phyloP scores from a whole-genome alignment of 2,329 filamentous ascomycete species.

The Stachybotrys echinatus region DNA sequence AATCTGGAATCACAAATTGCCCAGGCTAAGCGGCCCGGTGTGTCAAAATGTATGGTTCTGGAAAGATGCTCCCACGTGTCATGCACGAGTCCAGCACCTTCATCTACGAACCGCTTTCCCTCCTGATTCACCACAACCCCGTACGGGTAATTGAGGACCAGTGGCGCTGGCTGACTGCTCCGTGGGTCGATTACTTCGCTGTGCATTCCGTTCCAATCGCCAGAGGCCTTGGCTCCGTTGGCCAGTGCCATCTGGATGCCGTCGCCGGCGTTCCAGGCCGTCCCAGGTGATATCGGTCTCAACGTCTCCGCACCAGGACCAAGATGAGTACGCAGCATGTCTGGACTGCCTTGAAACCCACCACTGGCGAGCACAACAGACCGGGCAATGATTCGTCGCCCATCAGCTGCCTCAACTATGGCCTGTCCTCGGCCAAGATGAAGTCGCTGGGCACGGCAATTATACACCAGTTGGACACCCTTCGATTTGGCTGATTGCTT shows the following conservation, averaged over 20 bases:
- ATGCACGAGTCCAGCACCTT: slow-evolving; percentile 7
- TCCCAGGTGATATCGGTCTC: slow-evolving; percentile 7
- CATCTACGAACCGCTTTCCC: slow-evolving; percentile 6
- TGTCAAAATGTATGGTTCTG: slow-evolving; percentile 7
- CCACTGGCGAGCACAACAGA: slow-evolving; percentile 6
- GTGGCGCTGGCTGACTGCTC: slow-evolving; percentile 7
- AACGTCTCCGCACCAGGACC: slow-evolving; percentile 7
- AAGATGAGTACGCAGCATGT: slow-evolving; percentile 7
- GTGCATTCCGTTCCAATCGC: slow-evolving; percentile 7
- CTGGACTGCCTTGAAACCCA: slow-evolving; percentile 7
- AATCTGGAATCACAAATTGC: slow-evolving; percentile 7
- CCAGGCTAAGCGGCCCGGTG: slow-evolving; percentile 6
- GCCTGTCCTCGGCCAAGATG: slow-evolving; percentile 7
- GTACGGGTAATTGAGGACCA: slow-evolving; percentile 6
- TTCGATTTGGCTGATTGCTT: slow-evolving; percentile 7
- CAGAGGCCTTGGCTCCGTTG: slow-evolving; percentile 7
- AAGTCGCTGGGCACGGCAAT: slow-evolving; percentile 7
- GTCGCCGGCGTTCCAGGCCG: slow-evolving; percentile 7
- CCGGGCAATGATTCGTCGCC: slow-evolving; percentile 6
- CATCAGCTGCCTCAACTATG: slow-evolving; percentile 6
- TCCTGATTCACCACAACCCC: slow-evolving; percentile 6
- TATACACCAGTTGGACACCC: slow-evolving; percentile 7
- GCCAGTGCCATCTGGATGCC: slow-evolving; percentile 7
- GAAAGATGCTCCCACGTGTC: slow-evolving; percentile 7
- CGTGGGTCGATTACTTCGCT: slow-evolving; percentile 7